Base-by-base conservation (phyloP, 306 rosid species). In the Lathyrus tuberosus region DNA sequence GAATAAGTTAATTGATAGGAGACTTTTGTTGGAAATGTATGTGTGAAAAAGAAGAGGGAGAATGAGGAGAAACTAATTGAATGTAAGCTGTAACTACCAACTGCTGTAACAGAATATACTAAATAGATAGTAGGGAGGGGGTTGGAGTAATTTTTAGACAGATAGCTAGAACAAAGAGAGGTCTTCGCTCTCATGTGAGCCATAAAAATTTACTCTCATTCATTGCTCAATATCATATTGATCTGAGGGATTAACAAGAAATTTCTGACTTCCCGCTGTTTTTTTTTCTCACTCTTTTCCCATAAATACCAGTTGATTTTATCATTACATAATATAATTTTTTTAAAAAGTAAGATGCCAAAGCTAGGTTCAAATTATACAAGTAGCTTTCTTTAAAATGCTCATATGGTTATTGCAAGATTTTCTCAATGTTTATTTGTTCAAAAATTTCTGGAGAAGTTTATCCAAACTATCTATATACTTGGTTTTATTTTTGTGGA, bases 401-500 rank as follows among this genome's bases (percentile, higher is more conserved):
- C 17, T 38, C 67, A 38, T 57, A 38, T 57, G 37, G 28, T 62
- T 61, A 61, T 37, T 61, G 13, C 20, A 31, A 14, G 5, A 37
- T 61, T 37, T 16, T 35, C 17, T 61, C 41, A 10, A 38, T 17
- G 17, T 11, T 17, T 61, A 16, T 38, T 38, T 62, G 4, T 38
- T 18, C 31, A 17, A 38, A 10, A 62, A 3, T 37, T 40, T 38
- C 14, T 11, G 28, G 28, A 31, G 46, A 35, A 62, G 16, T 62
- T 62, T 37, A 62, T 62, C 48, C 30, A 62, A 37, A 62, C 26
- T 61, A 10, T 38, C 47, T 18, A 2, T 62, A 40, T 62, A 8
- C 17, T 33, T 28, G 53, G 65, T 43, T 66, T 57, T 59, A 11
- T 30, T 31, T 70, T 56, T 28, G 65, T 47, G 54, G 71, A 42